Percentiles rank a stretch among this genome's conserved stretches.
Conservation (phyloP, 2,329 filamentous ascomycete species). For the Acrocalymma vagum region DNA sequence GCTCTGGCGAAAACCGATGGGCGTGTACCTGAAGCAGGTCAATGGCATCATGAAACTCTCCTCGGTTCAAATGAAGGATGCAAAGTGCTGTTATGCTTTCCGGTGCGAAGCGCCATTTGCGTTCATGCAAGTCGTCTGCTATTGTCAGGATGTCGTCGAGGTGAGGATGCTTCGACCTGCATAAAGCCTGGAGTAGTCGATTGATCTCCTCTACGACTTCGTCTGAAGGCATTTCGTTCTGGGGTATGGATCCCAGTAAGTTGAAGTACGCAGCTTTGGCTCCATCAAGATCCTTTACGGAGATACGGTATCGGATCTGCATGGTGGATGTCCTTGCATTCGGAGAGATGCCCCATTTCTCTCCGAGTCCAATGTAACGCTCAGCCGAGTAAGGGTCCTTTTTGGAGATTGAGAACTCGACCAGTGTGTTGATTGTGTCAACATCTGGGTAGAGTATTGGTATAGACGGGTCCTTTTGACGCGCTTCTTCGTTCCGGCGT, state of each 20-base stretch:
- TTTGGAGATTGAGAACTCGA: constrained; percentile 75
- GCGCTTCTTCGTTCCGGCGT: constrained; percentile 56
- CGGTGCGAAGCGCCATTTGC: constrained; percentile 73
- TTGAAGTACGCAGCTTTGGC: constrained; percentile 72
- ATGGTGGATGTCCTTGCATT: constrained; percentile 76
- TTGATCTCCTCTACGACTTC: constrained; percentile 73
- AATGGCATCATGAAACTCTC: constrained; percentile 80
- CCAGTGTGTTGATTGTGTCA: constrained; percentile 77
- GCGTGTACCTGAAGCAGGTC: constrained; percentile 82
- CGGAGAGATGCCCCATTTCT: constrained; percentile 70
- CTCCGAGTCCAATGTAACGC: constrained; percentile 73
- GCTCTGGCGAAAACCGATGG: constrained; percentile 72
- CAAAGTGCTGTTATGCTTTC: constrained; percentile 79
- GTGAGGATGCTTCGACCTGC: constrained; percentile 66
- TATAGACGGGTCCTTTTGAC: constrained; percentile 36
- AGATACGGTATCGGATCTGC: constrained; percentile 79
- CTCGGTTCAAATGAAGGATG: constrained; percentile 75
- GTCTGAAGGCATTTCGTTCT: constrained; percentile 63
- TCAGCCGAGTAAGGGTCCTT: constrained; percentile 77
- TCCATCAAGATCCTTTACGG: constrained; percentile 74
- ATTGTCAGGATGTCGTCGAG: constrained; percentile 78
- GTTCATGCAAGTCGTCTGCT: constrained; percentile 75
- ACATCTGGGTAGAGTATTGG: constrained; percentile 65
- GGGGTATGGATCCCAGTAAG: constrained; percentile 66
- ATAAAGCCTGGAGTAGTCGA: constrained; percentile 74